Base-by-base conservation (phyloP, 148 eudicot genomes). In the Amaranthus palmeri region DNA sequence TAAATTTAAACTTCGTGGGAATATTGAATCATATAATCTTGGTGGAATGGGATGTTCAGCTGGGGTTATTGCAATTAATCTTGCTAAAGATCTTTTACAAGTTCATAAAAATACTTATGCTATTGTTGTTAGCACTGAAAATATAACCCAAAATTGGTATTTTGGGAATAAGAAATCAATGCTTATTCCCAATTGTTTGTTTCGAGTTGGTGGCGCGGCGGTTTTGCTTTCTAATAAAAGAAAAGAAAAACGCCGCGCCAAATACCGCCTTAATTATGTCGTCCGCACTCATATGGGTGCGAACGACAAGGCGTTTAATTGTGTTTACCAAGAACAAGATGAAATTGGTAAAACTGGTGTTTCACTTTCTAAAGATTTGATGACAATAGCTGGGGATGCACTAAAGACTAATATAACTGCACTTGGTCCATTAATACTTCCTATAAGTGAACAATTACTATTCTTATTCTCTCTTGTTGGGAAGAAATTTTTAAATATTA, bases 31-130 rank as follows among this genome's bases (percentile, higher is more conserved):
- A 66, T 83, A 81, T 45, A 88, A 88, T 59, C 64, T 88, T 9
- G 92, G 92, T 3, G 92, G 92, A 0, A 88, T 88, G 92, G 92
- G 92, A 0, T 88, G 92, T 68, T 81, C 84, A 4, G 89, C 92
- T 0, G 92, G 92, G 0, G 89, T 85, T 0, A 88, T 88, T 3
- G 81, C 92, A 0, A 48, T 88, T 2, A 87, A 85, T 73, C 82
- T 88, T 14, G 92, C 89, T 0, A 88, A 77, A 59, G 92, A 88
- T 68, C 71, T 85, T 51, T 61, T 88, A 6, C 92, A 84, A 67
- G 82, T 85, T 7, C 89, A 85, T 57, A 54, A 87, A 10, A 85
- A 83, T 52, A 88, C 89, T 3, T 83, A 70, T 9, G 92, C 92
- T 0, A 72, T 88, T 2, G 83, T 88, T 1, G 87, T 88, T 3